phyloP scores from a whole-genome alignment of 2,329 filamentous ascomycete genomes.

The Fusarium hainanense region DNA sequence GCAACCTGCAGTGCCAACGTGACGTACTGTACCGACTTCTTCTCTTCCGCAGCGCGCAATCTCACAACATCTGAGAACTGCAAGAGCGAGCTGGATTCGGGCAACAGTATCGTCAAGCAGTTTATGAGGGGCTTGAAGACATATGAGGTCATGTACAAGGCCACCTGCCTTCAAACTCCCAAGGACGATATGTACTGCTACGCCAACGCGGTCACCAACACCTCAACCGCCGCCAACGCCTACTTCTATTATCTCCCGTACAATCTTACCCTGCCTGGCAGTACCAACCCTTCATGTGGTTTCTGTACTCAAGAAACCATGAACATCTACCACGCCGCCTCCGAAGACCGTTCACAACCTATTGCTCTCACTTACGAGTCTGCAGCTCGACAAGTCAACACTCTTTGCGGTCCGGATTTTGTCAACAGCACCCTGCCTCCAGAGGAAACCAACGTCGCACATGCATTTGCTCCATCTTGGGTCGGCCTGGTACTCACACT shows the following conservation, averaged over 20 bases:
- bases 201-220: constrained; percentile 84
- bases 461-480: constrained; percentile 34
- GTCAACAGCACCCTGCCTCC: constrained; percentile 66
- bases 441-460: constrained; percentile 37
- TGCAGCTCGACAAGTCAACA: constrained; percentile 80
- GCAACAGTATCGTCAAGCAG: constrained; percentile 77
- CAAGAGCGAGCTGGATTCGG: constrained; percentile 72
- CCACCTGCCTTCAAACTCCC: constrained; percentile 80
- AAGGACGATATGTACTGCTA: constrained; percentile 79
- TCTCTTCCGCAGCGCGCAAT: constrained; percentile 72
- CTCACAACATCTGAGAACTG: constrained; percentile 74
- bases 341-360: constrained; percentile 72
- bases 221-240: constrained; percentile 73
- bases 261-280: constrained; percentile 75
- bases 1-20: constrained; percentile 78
- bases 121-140: constrained; percentile 80
- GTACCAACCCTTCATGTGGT: constrained; percentile 78
- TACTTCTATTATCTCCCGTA: constrained; percentile 90
- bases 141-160: constrained; percentile 82
- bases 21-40: constrained; percentile 71
- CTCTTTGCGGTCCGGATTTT: constrained; percentile 68
- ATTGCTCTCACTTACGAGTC: constrained; percentile 75
- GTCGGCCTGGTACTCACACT: constrained; percentile 26
- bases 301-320: constrained; percentile 83
- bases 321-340: constrained; percentile 78